Conservation (phyloP, 2,329 filamentous ascomycete genomes). For the Colletotrichum lupini region DNA sequence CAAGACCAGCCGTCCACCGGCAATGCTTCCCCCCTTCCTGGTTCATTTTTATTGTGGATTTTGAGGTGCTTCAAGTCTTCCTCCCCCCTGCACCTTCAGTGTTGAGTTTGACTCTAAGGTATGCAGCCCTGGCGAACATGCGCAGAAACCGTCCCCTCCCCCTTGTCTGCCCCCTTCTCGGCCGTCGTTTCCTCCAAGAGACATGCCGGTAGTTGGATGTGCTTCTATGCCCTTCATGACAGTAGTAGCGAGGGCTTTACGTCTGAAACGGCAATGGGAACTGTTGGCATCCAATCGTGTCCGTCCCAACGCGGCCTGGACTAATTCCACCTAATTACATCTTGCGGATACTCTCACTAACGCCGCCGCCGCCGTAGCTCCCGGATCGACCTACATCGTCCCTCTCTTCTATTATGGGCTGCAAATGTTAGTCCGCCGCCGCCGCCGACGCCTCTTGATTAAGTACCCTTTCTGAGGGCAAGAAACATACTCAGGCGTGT, state of each 20-base stretch:
- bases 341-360: neutral
- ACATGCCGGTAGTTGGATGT: slow-evolving; percentile 19
- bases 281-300: neutral
- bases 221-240: slow-evolving; percentile 1
- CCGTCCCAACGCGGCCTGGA: neutral
- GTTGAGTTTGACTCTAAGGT: neutral
- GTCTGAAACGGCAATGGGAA: slow-evolving; percentile 14
- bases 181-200: slow-evolving; percentile 13
- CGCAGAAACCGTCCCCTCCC: slow-evolving; percentile 5
- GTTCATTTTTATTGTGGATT: neutral
- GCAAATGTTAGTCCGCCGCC: neutral
- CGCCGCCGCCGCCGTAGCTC: slow-evolving; percentile 11
- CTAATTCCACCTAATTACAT: neutral
- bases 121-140: neutral
- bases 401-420: neutral
- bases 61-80: slow-evolving; percentile 16
- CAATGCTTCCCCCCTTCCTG: neutral
- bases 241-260: neutral
- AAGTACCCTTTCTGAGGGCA: neutral
- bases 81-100: no score
- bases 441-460: neutral
- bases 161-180: neutral
- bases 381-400: slow-evolving; percentile 16
- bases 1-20: neutral
- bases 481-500: slow-evolving; percentile 1